These are phyloP conservation scores for Eutrema salsugineum DNA, from an alignment of 441 rosid species.

Conservation along the genomic window DNA sequence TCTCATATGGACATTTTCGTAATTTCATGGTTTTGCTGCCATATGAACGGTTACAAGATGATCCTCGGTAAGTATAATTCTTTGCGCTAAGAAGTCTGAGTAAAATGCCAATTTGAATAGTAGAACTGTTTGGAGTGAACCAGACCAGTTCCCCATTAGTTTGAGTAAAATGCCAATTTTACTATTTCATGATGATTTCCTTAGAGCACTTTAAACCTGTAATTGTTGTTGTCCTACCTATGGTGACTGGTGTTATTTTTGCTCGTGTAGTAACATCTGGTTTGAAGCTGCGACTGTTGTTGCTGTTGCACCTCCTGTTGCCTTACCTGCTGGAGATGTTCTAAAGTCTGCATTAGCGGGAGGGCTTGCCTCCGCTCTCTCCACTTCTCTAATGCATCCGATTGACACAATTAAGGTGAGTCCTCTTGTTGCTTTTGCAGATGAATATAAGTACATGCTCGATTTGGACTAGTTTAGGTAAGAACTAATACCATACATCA, in stretches of 20 bases:
- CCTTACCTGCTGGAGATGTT: conserved; percentile 85
- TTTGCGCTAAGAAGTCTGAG: not conserved
- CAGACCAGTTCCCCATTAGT: not conserved
- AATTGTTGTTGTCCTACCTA: not conserved
- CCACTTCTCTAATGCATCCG: conserved; percentile 84
- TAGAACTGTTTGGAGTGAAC: conserved; percentile 5
- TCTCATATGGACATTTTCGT: conserved; percentile 96
- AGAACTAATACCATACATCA: not conserved
- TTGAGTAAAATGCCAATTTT: not conserved
- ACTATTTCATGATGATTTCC: not conserved
- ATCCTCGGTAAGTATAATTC: conserved; percentile 68
- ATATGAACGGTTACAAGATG: conserved; percentile 88
- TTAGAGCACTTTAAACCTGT: not conserved
- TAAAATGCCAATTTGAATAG: not conserved
- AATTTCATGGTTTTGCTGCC: conserved; percentile 96
- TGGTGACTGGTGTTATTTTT: conserved; percentile 7
- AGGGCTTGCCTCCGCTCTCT: conserved; percentile 92
- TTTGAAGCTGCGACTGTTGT: conserved; percentile 98
- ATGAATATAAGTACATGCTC: not conserved
- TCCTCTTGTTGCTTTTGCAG: conserved; percentile 19
- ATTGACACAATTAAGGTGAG: conserved; percentile 87
- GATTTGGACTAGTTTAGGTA: conserved; percentile 3
- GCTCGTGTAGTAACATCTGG: conserved; percentile 73
- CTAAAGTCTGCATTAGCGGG: conserved; percentile 96
- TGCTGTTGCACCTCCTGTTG: conserved; percentile 93